phyloP scores from a whole-genome alignment of 768 basidiomycete species.

The Coprinellus micaceus region DNA sequence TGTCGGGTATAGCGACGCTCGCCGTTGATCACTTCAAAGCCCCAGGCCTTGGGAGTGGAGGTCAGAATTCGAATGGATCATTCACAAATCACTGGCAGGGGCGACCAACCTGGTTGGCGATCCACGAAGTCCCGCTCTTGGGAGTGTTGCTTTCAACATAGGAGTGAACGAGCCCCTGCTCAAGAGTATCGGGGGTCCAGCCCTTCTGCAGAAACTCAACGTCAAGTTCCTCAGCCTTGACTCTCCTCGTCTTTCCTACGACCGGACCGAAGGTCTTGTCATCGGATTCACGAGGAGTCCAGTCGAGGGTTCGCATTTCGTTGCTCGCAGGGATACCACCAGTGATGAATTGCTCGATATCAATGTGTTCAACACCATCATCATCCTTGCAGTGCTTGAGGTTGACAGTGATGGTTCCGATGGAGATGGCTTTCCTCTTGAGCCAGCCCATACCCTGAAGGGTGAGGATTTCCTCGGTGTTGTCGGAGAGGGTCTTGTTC shows the following conservation, averaged over 20 bases:
- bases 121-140: slow-evolving; percentile 62
- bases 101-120: slow-evolving; percentile 52
- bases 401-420: slow-evolving; percentile 54
- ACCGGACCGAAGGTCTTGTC: slow-evolving; percentile 64
- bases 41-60: slow-evolving; percentile 51
- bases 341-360: slow-evolving; percentile 61
- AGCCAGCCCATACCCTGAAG: slow-evolving; percentile 75
- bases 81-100: neutral
- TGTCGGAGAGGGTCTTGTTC: slow-evolving; percentile 69
- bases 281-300: slow-evolving; percentile 47
- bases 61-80: neutral
- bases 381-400: slow-evolving; percentile 67
- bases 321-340: slow-evolving; percentile 56
- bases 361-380: slow-evolving; percentile 57
- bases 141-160: slow-evolving; percentile 57
- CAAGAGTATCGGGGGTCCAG: slow-evolving; percentile 39
- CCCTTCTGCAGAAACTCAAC: slow-evolving; percentile 40
- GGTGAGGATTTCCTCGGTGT: slow-evolving; percentile 57
- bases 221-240: slow-evolving; percentile 43
- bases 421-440: slow-evolving; percentile 56
- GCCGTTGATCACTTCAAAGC: slow-evolving; percentile 55
- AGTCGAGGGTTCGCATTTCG: slow-evolving; percentile 57
- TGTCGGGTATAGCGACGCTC: slow-evolving; percentile 60
- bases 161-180: slow-evolving; percentile 43
- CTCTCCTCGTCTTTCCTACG: slow-evolving; percentile 50